phyloP scores from a whole-genome alignment of 2,329 filamentous ascomycete species.

The Metarhizium sp. region DNA sequence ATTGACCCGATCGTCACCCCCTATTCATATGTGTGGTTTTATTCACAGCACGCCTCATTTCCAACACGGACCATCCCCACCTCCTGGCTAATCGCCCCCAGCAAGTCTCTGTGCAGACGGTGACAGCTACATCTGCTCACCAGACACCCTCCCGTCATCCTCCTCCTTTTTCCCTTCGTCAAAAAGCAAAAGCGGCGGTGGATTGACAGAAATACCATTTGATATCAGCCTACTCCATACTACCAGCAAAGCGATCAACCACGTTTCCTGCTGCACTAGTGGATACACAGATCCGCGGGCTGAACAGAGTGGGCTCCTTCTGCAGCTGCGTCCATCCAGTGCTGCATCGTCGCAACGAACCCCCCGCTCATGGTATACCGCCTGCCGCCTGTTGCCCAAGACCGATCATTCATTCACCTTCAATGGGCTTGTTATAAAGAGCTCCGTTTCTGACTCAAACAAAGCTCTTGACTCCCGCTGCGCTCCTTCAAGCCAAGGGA shows the following conservation, averaged over 20 bases:
- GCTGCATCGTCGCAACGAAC: constrained; percentile 1
- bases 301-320: constrained; percentile 3
- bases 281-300: background rate
- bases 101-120: background rate
- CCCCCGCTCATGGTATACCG: background rate
- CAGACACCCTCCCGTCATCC: background rate
- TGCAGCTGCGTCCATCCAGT: constrained; percentile 2
- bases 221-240: background rate
- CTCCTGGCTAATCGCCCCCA: background rate
- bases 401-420: background rate
- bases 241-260: background rate
- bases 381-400: constrained; percentile 4
- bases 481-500: background rate
- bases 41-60: background rate
- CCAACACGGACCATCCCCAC: background rate
- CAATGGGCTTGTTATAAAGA: constrained; percentile 3
- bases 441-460: background rate
- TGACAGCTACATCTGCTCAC: background rate
- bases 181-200: background rate
- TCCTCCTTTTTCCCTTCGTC: background rate
- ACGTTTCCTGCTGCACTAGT: background rate
- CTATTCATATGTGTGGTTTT: background rate
- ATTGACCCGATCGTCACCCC: background rate
- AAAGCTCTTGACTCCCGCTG: background rate
- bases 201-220: background rate